Evolutionary conservation across 2,329 filamentous ascomycete species (phyloP), one percentile per base, ranked within the genome.

Genomic region (Waltergamsia citrina): DNA sequence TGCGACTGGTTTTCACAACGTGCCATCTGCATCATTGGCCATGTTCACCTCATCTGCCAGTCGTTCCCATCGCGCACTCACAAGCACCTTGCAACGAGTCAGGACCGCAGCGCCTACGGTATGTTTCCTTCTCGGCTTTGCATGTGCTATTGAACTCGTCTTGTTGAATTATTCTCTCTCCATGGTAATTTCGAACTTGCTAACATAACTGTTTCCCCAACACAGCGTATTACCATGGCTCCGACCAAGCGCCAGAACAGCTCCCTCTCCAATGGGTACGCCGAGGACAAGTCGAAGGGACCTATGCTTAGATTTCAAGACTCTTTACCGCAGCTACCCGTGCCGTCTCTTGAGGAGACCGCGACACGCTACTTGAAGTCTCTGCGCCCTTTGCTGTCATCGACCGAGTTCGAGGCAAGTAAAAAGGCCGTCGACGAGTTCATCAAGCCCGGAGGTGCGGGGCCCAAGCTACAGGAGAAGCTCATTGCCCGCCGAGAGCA

Each of bases 371-470:
- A 93, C 58, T 67, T 92, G 48, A 87, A 86, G 63, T 78, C 79
- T 24, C 69, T 93, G 32, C 78, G 83, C 53, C 81, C 85, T 16
- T 67, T 93, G 23, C 71, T 90, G 40, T 79, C 74, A 27, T 58
- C 71, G 24, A 57, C 63, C 46, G 85, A 92, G 58, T 79, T 78
- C 47, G 76, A 80, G 48, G 62, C 67, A 38, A 88, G 82, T 53
- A 81, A 84, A 56, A 82, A 83, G 52, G 88, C 85, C 21, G 87
- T 98, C 23, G 71, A 85, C 41, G 85, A 88, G 6, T 96, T 98
- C 60, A 66, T 94, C 46, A 79, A 80, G 46, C 85, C 90, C n/a
- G 86, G 85, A 37, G 85, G 87, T 25, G 69, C 80, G 33, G 92
- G 90, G 41, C 73, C 81, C 56, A 76, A 77, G 50, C 78, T 98